Percentiles rank a stretch among this genome's conserved stretches.
Conservation (phyloP, 2,329 filamentous ascomycete genomes). For the Xylaria sp. region DNA sequence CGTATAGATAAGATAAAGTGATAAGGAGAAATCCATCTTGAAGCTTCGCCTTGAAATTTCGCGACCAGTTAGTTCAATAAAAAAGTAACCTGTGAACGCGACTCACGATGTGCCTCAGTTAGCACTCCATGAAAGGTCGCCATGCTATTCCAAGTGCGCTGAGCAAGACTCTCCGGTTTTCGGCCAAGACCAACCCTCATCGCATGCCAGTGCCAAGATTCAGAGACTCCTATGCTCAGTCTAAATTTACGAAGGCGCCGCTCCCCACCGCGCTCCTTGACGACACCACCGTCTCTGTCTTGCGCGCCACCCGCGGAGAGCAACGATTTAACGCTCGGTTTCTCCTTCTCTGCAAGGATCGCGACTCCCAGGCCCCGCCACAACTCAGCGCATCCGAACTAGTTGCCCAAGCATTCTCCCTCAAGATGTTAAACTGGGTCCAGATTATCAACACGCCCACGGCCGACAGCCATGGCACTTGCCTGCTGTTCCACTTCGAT, state of each 20-base stretch:
- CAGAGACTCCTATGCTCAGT: background rate
- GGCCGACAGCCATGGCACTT: constrained; percentile 82
- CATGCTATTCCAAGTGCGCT: constrained; percentile 1
- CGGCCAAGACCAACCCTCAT: constrained; percentile 6
- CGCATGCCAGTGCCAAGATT: background rate
- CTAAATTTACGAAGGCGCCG: constrained; percentile 11
- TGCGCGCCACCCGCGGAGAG: constrained; percentile 7
- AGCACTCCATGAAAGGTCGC: constrained; percentile 9
- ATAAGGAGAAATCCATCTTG: background rate
- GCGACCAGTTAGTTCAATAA: no score
- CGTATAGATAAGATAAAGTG: background rate
- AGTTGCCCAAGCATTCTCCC: background rate
- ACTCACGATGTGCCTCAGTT: background rate
- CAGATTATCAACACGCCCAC: constrained; percentile 83
- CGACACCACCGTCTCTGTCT: constrained; percentile 4
- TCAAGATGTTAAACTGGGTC: constrained; percentile 70
- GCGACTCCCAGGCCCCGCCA: background rate
- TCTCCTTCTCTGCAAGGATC: constrained; percentile 3
- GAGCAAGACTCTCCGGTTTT: background rate
- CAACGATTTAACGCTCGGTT: constrained; percentile 8
- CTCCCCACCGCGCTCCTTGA: constrained; percentile 21
- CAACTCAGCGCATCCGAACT: no score
- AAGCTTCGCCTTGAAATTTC: no score
- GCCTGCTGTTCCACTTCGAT: constrained; percentile 78
- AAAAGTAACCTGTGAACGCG: no score